Base-by-base conservation (phyloP, 1,139 yeast genomes). In the Spathaspora sp. region DNA sequence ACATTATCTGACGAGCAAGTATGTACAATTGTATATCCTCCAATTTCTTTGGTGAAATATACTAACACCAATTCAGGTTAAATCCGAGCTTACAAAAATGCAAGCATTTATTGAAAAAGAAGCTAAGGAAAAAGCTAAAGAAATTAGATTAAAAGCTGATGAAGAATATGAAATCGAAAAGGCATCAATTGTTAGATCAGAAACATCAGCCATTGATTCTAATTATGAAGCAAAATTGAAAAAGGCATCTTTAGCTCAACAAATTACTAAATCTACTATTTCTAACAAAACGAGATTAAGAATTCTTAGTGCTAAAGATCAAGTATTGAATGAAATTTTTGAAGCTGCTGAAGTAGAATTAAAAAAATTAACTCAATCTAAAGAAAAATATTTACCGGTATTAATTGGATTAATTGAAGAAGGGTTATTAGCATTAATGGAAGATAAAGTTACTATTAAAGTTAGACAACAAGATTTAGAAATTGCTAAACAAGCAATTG, bases 161-260 rank as follows among this genome's bases (percentile, higher is more conserved):
- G 99, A 95, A 70, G 99, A 95, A 71, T 95, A 93, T 67, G 98
- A 95, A 70, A 90, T 93, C 61, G 99, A 93, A 69, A 95, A 93
- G 76, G 95, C 97, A 18, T 84, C 89, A 46, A 83, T 93, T 60
- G 98, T 95, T 45, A 86, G 98, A 61, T 80, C 90, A 11, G 99
- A 93, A 72, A 87, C 88, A 47, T 86, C 95, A 42, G 84, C 93
- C 45, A 89, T 95, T 56, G 99, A 95, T 65, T 73, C 84, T 25
- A 72, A 79, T 40, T 89, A 86, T 65, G 93, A 86, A 56, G 85
- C 82, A 59, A 90, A 89, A 66, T 80, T 87, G 72, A 93, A 93
- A 76, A 93, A 91, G 70, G 91, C 96, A 4, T 76, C 90, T 38
- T 82, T 95, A 68, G 87, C 93, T 42, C 97, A 93, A 70, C 99